Evolutionary conservation across 2,329 filamentous ascomycete genomes (phyloP).

Genomic region (Pseudomassariella vexata): DNA sequence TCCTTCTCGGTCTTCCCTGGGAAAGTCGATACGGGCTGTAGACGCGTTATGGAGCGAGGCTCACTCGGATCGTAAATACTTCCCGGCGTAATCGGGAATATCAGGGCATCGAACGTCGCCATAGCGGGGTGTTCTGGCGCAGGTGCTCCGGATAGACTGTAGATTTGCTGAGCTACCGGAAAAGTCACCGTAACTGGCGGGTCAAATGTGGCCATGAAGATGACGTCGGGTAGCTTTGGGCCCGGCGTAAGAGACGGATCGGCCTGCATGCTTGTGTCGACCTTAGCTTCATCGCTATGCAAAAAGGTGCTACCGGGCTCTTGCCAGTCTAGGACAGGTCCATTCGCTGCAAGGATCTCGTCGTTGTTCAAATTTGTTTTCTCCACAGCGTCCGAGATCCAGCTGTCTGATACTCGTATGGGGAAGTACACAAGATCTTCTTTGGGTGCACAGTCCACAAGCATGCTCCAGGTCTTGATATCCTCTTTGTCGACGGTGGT

Average conservation of each 20-base stretch:
- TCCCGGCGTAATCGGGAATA: constrained; percentile 48
- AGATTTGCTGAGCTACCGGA: constrained; percentile 56
- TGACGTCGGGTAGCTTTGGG: constrained; percentile 60
- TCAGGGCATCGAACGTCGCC: constrained; percentile 51
- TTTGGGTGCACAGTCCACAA: constrained; percentile 57
- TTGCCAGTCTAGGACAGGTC: constrained; percentile 60
- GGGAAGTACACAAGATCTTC: constrained; percentile 44
- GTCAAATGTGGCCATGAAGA: constrained; percentile 69
- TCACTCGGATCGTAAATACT: constrained; percentile 51
- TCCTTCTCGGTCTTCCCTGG: constrained; percentile 20
- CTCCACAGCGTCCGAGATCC: constrained; percentile 64
- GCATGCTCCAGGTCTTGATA: constrained; percentile 57
- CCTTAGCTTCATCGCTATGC: constrained; percentile 38
- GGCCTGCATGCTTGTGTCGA: constrained; percentile 47
- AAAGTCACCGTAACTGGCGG: constrained; percentile 68
- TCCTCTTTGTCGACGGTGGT: constrained; percentile 29
- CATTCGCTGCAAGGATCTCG: constrained; percentile 29
- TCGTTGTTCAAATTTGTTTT: constrained; percentile 45
- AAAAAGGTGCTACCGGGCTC: constrained; percentile 63
- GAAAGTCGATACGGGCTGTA: constrained; percentile 39
- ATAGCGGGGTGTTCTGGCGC: constrained; percentile 25
- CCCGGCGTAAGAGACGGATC: constrained; percentile 36
- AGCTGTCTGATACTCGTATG: constrained; percentile 65
- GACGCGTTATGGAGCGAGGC: constrained; percentile 46
- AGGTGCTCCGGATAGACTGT: constrained; percentile 47